A percentile compares a stretch with the other conserved stretches of the same genome.
phyloP scores from a whole-genome alignment of 805 yeast species.

The Torulaspora indica region DNA sequence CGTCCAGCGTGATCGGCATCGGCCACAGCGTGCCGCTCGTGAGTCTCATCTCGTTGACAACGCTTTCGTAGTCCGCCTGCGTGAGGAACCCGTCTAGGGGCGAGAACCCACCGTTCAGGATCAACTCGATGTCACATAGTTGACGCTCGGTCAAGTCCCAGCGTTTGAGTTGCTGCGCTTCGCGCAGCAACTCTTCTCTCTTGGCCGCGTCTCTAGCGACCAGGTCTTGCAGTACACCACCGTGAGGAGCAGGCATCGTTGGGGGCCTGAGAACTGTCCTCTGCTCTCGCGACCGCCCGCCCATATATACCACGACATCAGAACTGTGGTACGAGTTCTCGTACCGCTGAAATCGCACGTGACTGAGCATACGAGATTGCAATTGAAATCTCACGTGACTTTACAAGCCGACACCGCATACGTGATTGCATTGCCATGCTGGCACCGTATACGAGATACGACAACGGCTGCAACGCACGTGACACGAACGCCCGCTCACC shows the following conservation, averaged over 20 bases:
- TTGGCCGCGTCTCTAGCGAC: slow-evolving; percentile 72
- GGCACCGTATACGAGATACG: no score
- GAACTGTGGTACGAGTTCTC: no score
- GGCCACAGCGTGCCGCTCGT: slow-evolving; percentile 80
- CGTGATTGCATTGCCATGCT: no score
- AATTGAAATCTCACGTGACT: no score
- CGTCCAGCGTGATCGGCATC: slow-evolving; percentile 88
- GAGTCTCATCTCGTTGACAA: slow-evolving; percentile 64
- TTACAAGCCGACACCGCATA: no score
- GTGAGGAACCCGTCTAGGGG: slow-evolving; percentile 66
- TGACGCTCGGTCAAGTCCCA: slow-evolving; percentile 71
- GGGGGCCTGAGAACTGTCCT: no score
- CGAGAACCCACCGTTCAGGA: slow-evolving; percentile 90
- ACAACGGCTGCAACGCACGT: no score
- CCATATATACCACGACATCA: no score
- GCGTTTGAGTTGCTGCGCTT: slow-evolving; percentile 45
- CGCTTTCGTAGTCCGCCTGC: slow-evolving; percentile 59
- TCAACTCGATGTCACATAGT: slow-evolving; percentile 87
- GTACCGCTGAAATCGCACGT: no score
- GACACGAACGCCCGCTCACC: no score
- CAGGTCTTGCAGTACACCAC: slow-evolving; percentile 83
- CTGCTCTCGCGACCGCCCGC: no score
- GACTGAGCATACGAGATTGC: no score
- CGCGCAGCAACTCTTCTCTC: slow-evolving; percentile 51
- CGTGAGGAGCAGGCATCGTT: slow-evolving; percentile 79